Percentiles rank a stretch among this genome's conserved stretches.
phyloP scores from a whole-genome alignment of 1,284 basidiomycete species.

The Ganoderma boninense region DNA sequence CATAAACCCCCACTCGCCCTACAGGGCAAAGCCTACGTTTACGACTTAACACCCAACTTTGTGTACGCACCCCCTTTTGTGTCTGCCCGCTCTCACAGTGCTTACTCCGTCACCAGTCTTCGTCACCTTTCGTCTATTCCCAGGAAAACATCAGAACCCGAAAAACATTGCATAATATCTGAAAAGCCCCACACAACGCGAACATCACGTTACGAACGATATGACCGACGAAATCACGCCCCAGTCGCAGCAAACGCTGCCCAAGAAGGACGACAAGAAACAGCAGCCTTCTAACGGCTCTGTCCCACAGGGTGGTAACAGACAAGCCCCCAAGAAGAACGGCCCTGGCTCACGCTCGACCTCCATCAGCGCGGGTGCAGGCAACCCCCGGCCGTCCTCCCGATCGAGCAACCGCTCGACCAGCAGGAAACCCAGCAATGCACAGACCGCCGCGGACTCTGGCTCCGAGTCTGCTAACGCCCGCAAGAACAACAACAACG shows the following conservation, averaged over 20 bases:
- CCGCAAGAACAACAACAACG: slow-evolving; percentile 54
- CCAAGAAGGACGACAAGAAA: slow-evolving; percentile 71
- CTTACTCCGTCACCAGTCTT: slow-evolving; percentile 32
- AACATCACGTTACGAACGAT: slow-evolving; percentile 73
- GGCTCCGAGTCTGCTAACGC: slow-evolving; percentile 71
- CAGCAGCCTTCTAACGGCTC: slow-evolving; percentile 43
- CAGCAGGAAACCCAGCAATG: slow-evolving; percentile 56
- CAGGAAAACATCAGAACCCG: slow-evolving; percentile 55
- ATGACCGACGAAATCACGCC: slow-evolving; percentile 83
- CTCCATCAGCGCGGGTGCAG: slow-evolving; percentile 53
- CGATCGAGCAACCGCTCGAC: slow-evolving; percentile 56
- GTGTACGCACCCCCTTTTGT: slow-evolving; percentile 47
- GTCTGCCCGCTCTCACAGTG: slow-evolving; percentile 28
- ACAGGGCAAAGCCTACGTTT: slow-evolving; percentile 80
- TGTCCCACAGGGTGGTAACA: slow-evolving; percentile 43
- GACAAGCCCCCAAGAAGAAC: slow-evolving; percentile 64
- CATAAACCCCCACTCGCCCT: slow-evolving; percentile 80
- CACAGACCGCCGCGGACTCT: slow-evolving; percentile 60
- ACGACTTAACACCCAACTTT: slow-evolving; percentile 56
- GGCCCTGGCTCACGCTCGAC: slow-evolving; percentile 56
- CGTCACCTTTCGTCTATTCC: slow-evolving; percentile 36
- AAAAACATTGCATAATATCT: slow-evolving; percentile 59
- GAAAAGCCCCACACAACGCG: slow-evolving; percentile 47
- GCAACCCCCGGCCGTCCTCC: slow-evolving; percentile 64
- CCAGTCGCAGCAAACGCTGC: slow-evolving; percentile 53